Evolutionary conservation across 352 stramenopile species (phyloP).

Genomic region (Globisporangium spinosum): DNA sequence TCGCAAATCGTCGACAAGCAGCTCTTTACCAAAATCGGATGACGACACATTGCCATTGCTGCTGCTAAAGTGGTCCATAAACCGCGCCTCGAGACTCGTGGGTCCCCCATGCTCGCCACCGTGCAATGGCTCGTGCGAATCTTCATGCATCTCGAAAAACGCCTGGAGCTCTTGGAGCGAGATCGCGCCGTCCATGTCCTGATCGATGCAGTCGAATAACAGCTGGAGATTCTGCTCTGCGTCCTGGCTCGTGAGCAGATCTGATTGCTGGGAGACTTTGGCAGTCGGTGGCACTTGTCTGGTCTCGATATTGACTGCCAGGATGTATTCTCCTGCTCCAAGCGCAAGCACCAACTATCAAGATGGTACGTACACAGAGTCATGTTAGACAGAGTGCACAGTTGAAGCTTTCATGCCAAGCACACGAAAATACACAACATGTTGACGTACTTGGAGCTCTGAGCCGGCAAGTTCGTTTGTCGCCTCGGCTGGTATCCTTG

Average conservation of each 20-base stretch:
- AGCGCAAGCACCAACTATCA: constrained; percentile 28
- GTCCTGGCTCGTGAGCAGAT: constrained; percentile 13
- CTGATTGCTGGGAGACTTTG: background rate
- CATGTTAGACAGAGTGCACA: background rate
- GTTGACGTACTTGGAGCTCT: constrained; percentile 9
- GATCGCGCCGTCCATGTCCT: constrained; percentile 34
- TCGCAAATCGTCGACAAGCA: constrained; percentile 36
- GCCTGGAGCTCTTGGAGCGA: constrained; percentile 21
- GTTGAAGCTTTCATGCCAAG: background rate
- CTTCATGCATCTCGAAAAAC: constrained; percentile 30
- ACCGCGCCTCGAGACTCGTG: background rate
- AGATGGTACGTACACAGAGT: background rate
- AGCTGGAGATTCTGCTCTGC: constrained; percentile 35
- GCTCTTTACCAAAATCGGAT: background rate
- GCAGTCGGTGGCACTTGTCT: background rate
- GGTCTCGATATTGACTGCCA: constrained; percentile 21
- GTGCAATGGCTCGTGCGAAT: background rate
- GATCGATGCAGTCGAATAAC: constrained; percentile 45
- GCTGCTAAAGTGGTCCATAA: constrained; percentile 23
- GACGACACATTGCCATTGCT: too few species aligned
- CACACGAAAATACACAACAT: background rate
- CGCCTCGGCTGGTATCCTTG: constrained; percentile 6
- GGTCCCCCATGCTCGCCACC: too few species aligned
- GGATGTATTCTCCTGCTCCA: constrained; percentile 39
- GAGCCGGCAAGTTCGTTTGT: background rate